Percentiles rank a stretch among this genome's conserved stretches.
Conservation (phyloP, 176 grass and related monocot genomes). For the Oryza australiensis region DNA sequence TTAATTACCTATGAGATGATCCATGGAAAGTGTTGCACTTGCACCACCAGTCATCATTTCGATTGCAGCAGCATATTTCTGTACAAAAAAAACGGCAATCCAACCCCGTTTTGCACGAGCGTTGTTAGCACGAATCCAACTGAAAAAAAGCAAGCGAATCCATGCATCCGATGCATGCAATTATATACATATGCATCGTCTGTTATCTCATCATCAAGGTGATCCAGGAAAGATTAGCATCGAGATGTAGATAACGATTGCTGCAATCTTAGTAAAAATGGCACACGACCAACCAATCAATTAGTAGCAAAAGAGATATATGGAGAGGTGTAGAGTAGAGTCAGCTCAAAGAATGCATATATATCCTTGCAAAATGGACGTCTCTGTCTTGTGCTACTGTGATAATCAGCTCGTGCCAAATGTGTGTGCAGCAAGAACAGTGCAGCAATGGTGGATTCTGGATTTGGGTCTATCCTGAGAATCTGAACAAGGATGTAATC, state of each 20-base stretch:
- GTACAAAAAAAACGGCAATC: not conserved
- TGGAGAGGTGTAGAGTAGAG: not conserved
- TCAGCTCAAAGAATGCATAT: not conserved
- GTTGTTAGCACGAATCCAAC: constrained; percentile 28
- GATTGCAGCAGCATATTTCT: not conserved
- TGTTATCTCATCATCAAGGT: not conserved
- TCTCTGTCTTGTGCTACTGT: constrained; percentile 15
- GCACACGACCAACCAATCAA: not conserved
- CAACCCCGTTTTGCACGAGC: not conserved
- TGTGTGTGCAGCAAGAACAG: not conserved
- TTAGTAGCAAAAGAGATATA: not conserved
- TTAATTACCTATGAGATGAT: not conserved
- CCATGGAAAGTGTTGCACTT: not conserved
- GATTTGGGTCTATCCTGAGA: constrained; percentile 25
- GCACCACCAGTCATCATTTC: not conserved
- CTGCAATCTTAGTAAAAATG: not conserved
- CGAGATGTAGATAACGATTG: not conserved
- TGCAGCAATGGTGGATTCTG: constrained; percentile 5
- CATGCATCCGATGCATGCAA: not conserved
- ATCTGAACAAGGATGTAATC: not conserved
- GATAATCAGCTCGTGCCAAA: constrained; percentile 1
- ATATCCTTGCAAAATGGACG: constrained; percentile 21
- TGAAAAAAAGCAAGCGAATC: not conserved
- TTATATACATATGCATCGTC: not conserved
- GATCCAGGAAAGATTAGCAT: constrained; percentile 14